Base-by-base conservation (phyloP, 495 filamentous ascomycete genomes). In the Cercophora newfieldiana region DNA sequence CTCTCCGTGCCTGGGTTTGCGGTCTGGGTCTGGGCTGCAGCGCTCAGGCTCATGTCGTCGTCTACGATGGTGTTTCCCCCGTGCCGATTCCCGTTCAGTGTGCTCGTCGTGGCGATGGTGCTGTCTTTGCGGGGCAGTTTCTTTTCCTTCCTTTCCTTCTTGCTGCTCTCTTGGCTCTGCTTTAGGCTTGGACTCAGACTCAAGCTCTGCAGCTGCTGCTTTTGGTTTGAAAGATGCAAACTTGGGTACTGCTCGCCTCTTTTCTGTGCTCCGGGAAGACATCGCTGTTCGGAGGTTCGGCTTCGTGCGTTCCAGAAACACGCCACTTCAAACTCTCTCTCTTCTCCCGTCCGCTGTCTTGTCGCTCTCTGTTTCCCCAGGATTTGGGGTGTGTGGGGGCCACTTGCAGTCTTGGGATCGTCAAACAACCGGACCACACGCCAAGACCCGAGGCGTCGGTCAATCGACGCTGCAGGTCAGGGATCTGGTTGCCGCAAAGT, bases 221-320 rank as follows among this genome's bases (percentile, higher is more conserved):
- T 83, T 84, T 37, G 85, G 82, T 66, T 83, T 88, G 81, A 91
- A 92, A 66, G 89, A 91, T 50, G 80, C 80, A 67, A 92, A 92
- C 50, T 85, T 90, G 30, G 89, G 89, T 61, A 89, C 78, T 21
- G 79, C 61, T 28, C 71, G 75, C 22, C 59, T 72, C 63, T 74
- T 75, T 30, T 69, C 50, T 29, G 22, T 61, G 31, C 75, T 71
- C 61, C 72, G 73, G 33, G 69, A 73, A 54, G 74, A 64, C 77
- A 78, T 79, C 8, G 22, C 47, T 18, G 12, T 24, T 26, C 28
- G 18, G 12, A 12, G 14, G n/a, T 2, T 44, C 19, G 26, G 26
- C 18, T 47, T n/a, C n/a, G n/a, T n/a, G n/a, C 37, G 18, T 47
- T 18, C 18, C 37, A 47, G 37, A 18, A 47, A 47, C 18, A 47